A percentile compares a stretch with the other conserved stretches of the same genome.
Evolutionary conservation across 257 asterid genomes (phyloP).

Genomic region (Leptodermis oblonga): DNA sequence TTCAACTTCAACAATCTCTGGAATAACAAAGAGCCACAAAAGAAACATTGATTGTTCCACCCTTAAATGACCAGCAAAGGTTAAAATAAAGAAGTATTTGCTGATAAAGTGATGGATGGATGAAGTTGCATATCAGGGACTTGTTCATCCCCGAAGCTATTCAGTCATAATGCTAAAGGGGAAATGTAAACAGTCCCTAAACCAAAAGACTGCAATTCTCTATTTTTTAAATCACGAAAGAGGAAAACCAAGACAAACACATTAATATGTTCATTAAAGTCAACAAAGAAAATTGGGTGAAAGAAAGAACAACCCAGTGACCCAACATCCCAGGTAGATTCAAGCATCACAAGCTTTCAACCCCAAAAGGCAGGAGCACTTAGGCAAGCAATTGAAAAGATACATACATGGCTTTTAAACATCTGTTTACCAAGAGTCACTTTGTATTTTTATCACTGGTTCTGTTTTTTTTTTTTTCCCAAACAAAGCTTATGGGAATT

Average conservation of each 20-base stretch:
- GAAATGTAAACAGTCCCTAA: too few relatives aligned
- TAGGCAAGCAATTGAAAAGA: too few relatives aligned
- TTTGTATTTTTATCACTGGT: too few relatives aligned
- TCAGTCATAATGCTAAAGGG: too few relatives aligned
- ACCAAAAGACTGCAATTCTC: too few relatives aligned
- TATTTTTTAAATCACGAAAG: too few relatives aligned
- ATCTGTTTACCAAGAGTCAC: too few relatives aligned
- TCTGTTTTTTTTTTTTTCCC: too few relatives aligned
- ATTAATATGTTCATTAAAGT: background rate
- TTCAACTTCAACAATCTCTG: background rate
- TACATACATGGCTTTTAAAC: too few relatives aligned
- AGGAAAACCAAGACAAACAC: background rate
- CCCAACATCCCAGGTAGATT: constrained; percentile 83
- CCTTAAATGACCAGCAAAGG: constrained; percentile 26
- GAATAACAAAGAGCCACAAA: background rate
- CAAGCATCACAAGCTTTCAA: constrained; percentile 62
- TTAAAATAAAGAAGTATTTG: background rate
- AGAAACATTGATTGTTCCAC: background rate
- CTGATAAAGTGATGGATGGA: constrained; percentile 6
- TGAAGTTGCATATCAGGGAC: too few relatives aligned
- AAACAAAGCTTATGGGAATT: too few relatives aligned
- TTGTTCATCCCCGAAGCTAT: too few relatives aligned
- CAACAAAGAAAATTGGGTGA: background rate
- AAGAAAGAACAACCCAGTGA: background rate
- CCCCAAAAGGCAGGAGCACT: constrained; percentile 73